These are phyloP conservation scores for Dendrobium catenatum DNA, from an alignment of 106 monocot species.

Conservation along the genomic window DNA sequence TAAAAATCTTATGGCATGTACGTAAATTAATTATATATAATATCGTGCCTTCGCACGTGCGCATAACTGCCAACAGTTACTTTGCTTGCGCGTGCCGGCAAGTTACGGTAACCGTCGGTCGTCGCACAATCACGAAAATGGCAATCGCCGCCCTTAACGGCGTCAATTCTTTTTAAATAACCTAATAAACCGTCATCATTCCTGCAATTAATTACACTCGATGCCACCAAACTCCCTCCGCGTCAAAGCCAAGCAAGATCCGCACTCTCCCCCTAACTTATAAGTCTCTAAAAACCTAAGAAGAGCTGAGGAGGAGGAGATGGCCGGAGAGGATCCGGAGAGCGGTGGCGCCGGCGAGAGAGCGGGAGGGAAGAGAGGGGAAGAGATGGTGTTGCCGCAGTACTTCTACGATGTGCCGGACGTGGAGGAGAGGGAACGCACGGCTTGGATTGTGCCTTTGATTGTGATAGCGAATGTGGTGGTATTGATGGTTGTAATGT, in stretches of 20 bases:
- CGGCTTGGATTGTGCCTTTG: conserved; percentile 54
- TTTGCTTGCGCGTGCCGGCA: not conserved
- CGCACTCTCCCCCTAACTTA: not conserved
- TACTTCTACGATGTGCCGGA: conserved; percentile 18
- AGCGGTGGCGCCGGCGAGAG: conserved; percentile 1
- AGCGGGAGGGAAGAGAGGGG: not conserved
- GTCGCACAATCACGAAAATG: not conserved
- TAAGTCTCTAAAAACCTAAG: not conserved
- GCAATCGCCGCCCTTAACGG: not conserved
- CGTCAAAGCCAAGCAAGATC: conserved; percentile 18
- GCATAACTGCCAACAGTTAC: not conserved
- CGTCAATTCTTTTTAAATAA: not conserved
- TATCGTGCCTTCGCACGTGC: not conserved
- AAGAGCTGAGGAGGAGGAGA: not conserved
- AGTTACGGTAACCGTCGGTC: not conserved
- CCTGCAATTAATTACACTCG: not conserved
- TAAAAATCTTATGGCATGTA: no score
- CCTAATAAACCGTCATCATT: not conserved
- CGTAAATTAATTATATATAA: no score
- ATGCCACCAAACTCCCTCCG: conserved; percentile 5
- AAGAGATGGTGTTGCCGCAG: conserved; percentile 2
- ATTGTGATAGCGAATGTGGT: conserved; percentile 44
- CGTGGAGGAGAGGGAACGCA: conserved; percentile 33
- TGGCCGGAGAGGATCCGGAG: conserved; percentile 12
- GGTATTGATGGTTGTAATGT: conserved; percentile 53